Percentiles rank a stretch among this genome's conserved stretches.
Evolutionary conservation across 495 filamentous ascomycete genomes (phyloP).

Genomic region (Penicillium alfredii): DNA sequence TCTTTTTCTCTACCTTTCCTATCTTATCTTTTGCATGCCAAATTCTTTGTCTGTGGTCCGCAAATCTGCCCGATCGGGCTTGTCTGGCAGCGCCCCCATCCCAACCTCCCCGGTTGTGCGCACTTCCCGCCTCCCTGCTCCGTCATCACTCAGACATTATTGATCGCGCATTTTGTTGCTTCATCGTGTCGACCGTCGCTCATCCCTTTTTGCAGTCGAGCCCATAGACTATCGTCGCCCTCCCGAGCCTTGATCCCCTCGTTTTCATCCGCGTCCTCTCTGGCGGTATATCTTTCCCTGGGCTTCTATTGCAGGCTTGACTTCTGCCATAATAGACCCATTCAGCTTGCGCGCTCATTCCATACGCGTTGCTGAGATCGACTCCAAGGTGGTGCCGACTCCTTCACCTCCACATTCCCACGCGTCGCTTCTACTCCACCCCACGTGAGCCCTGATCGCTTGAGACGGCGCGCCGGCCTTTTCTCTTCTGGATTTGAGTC

Average conservation of each 20-base stretch:
- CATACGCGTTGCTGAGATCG: slow-evolving; percentile 11
- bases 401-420: slow-evolving; percentile 17
- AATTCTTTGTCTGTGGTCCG: slow-evolving; percentile 4
- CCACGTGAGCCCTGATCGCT: slow-evolving; percentile 30
- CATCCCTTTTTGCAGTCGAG: slow-evolving; percentile 3
- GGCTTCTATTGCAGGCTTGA: slow-evolving; percentile 12
- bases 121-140: slow-evolving; percentile 27
- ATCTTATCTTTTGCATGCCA: slow-evolving; percentile 7
- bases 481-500: slow-evolving; percentile 18
- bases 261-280: too few relatives aligned
- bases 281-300: too few relatives aligned
- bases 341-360: slow-evolving; percentile 4
- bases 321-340: slow-evolving; percentile 3
- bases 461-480: slow-evolving; percentile 32
- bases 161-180: slow-evolving; percentile 21
- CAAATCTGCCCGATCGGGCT: slow-evolving; percentile 21
- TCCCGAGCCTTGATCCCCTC: slow-evolving; percentile 52
- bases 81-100: slow-evolving; percentile 18
- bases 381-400: slow-evolving; percentile 13
- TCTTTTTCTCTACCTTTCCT: slow-evolving; percentile 10
- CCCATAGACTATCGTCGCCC: slow-evolving; percentile 7
- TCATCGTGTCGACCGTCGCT: slow-evolving; percentile 7
- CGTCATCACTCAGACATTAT: slow-evolving; percentile 32
- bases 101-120: slow-evolving; percentile 27
- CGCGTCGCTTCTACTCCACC: slow-evolving; percentile 26